Evolutionary conservation across 1,284 basidiomycete genomes (phyloP), one percentile per base, ranked within the genome.

Genomic region (Stygiomarasmius scandens): DNA sequence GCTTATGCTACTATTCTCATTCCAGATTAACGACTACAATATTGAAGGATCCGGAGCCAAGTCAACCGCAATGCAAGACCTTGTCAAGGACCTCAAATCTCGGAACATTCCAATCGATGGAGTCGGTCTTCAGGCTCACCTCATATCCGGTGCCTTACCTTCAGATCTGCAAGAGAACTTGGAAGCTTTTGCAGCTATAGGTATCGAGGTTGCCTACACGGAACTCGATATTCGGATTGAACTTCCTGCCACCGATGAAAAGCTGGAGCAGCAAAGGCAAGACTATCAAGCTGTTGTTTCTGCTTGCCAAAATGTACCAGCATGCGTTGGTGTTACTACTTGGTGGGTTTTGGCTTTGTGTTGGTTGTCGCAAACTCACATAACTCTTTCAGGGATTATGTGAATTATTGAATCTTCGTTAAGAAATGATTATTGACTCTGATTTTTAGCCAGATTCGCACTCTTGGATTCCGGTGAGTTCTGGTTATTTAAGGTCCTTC

Each of bases 21-120:
- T 12, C 6, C 5, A 77, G 74, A 81, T 85, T 69, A 86, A 85
- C 63, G 84, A 85, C 62, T 86, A 81, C 72, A 84, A 82, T 65
- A 76, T 83, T 52, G 81, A 83, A 61, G 69, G 69, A 47, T 71
- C 71, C 47, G 79, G 80, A 27, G 71, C 79, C 27, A 86, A 86
- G 64, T 73, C 81, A 11, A 79, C 77, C 23, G 78, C 77, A 1
- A 75, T 85, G 70, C 66, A 76, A 53, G 78, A 77, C 64, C 77
- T 85, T 55, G 77, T 85, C 61, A 72, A 74, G 57, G 67, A 70
- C 6, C 75, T 85, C 47, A 71, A 80, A 61, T 64, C 71, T 9
- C 66, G 73, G 43, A 74, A 74, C 38, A 76, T 78, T 2, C 83
- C 84, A 11, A 77, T 86, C 64, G 80, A 85, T 63, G 83, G 83